Percentiles rank a stretch among this genome's conserved stretches.
Evolutionary conservation across 2,329 filamentous ascomycete genomes (phyloP).

Genomic region (Colletotrichum horii): DNA sequence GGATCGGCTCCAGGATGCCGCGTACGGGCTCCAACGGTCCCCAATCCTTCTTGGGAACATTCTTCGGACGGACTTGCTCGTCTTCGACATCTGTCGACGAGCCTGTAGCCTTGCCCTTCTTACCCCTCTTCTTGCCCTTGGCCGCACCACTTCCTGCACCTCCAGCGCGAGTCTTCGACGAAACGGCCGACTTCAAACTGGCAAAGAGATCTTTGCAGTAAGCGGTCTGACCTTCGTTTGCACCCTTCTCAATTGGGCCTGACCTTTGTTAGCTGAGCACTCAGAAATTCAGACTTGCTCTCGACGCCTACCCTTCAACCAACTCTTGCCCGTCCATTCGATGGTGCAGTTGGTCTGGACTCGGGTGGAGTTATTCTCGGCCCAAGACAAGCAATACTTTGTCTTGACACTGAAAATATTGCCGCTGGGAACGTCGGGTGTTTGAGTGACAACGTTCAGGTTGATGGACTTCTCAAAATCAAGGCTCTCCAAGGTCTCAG

Average conservation of each 20-base stretch:
- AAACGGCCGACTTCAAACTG: conserved; percentile 75
- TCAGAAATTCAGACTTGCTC: not conserved
- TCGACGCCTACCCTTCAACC: conserved; percentile 81
- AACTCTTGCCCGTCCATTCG: conserved; percentile 98
- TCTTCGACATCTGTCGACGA: conserved; percentile 48
- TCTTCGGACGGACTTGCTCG: conserved; percentile 44
- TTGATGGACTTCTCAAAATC: conserved; percentile 89
- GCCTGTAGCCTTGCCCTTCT: conserved; percentile 53
- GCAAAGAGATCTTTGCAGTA: conserved; percentile 84
- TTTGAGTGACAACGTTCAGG: conserved; percentile 84
- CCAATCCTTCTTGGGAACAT: conserved; percentile 63
- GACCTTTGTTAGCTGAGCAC: conserved; percentile 31
- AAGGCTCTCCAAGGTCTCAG: conserved; percentile 80
- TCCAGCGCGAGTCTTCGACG: conserved; percentile 62
- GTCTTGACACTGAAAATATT: conserved; percentile 93
- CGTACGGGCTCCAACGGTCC: conserved; percentile 82
- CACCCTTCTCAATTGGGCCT: conserved; percentile 96
- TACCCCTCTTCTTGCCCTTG: conserved; percentile 69
- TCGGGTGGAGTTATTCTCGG: conserved; percentile 81
- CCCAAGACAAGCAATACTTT: conserved; percentile 94
- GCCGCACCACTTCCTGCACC: conserved; percentile 48
- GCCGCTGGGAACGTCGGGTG: conserved; percentile 92
- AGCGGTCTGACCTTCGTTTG: conserved; percentile 84
- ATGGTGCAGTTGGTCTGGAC: conserved; percentile 88
- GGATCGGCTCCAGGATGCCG: conserved; percentile 70